Evolutionary conservation across 148 eudicot species (phyloP).

Genomic region (Salicornia ramosissima): DNA sequence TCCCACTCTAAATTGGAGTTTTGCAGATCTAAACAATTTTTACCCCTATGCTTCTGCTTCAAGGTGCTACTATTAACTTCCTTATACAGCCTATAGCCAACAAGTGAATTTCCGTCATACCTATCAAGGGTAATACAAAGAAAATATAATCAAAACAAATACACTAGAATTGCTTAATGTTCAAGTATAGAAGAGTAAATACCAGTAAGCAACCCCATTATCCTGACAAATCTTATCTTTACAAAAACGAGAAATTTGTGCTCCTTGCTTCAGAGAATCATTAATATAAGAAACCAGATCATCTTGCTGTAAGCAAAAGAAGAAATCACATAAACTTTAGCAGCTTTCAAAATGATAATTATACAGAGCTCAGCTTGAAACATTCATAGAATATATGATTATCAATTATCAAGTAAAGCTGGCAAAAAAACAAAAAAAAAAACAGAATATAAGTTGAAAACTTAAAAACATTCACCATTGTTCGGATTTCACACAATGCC

Average conservation of each 20-base stretch:
- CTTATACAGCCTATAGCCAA: slow-evolving; percentile 77
- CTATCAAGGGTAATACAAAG: slow-evolving; percentile 33
- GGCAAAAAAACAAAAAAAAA: not conserved
- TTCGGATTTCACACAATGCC: slow-evolving; percentile 89
- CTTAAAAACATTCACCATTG: slow-evolving; percentile 43
- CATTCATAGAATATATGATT: not conserved
- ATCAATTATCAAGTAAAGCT: not conserved
- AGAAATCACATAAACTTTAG: slow-evolving; percentile 6
- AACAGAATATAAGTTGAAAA: too few species aligned
- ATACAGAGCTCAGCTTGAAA: not conserved
- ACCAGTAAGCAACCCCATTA: slow-evolving; percentile 64
- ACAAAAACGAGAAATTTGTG: slow-evolving; percentile 50
- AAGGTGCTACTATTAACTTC: slow-evolving; percentile 43
- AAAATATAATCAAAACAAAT: not conserved
- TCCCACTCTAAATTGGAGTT: slow-evolving; percentile 50
- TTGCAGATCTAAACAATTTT: slow-evolving; percentile 22
- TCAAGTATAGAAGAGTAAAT: slow-evolving; percentile 1
- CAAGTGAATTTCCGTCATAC: slow-evolving; percentile 67
- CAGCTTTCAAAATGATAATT: not conserved
- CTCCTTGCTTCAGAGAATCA: slow-evolving; percentile 51
- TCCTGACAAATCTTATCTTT: slow-evolving; percentile 56
- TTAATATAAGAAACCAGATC: slow-evolving; percentile 55
- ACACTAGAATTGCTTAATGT: not conserved
- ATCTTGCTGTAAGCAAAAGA: slow-evolving; percentile 51
- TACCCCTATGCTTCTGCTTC: slow-evolving; percentile 37